Evolutionary conservation across 2,329 filamentous ascomycete genomes (phyloP).

Genomic region (Aspergillus nomiae): DNA sequence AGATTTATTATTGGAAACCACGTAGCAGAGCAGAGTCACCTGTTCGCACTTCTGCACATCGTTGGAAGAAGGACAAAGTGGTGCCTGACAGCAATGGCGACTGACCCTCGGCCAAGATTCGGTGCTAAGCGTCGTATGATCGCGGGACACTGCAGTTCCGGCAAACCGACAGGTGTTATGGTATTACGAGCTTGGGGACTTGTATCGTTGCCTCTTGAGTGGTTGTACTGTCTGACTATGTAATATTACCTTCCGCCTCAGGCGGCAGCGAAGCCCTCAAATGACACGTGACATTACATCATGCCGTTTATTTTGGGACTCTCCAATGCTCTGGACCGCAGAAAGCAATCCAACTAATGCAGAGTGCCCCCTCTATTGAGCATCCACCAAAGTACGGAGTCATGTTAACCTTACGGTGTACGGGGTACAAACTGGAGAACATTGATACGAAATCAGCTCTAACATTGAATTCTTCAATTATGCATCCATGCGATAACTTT

Average conservation of each 20-base stretch:
- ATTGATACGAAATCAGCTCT: neutral
- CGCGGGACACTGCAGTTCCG: slow-evolving; percentile 33
- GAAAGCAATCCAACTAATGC: neutral
- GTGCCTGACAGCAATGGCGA: slow-evolving; percentile 3
- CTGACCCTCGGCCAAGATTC: slow-evolving; percentile 1
- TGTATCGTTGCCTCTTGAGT: neutral
- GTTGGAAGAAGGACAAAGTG: neutral
- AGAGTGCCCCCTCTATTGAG: neutral
- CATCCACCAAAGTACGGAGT: neutral
- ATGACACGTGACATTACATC: neutral
- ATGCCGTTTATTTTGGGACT: neutral
- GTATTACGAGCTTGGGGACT: neutral
- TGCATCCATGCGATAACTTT: neutral
- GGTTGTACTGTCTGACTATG: neutral
- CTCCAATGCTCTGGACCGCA: neutral
- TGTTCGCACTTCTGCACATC: neutral
- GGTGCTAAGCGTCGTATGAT: slow-evolving; percentile 31
- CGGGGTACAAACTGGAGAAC: neutral
- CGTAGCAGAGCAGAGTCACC: neutral
- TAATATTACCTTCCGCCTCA: neutral
- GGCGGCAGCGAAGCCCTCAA: neutral
- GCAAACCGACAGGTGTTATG: slow-evolving; percentile 19
- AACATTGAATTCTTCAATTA: neutral
- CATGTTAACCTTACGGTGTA: neutral
- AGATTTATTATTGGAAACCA: slow-evolving; percentile 3